Base-by-base conservation (phyloP, 148 eudicot genomes). In the Diospyros kaki region DNA sequence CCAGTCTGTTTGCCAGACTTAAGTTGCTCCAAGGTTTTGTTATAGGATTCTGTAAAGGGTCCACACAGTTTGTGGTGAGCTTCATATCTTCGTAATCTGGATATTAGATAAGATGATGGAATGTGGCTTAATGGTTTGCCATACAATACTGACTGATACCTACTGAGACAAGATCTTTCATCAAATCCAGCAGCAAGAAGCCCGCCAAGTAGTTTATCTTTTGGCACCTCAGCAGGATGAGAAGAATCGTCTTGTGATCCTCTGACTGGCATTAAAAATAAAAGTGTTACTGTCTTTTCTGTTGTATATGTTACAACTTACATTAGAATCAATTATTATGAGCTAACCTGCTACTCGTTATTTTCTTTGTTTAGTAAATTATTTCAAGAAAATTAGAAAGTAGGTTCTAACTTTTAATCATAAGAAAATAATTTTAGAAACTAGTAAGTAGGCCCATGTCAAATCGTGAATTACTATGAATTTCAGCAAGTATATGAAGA, bases 21-120 rank as follows among this genome's bases (percentile, higher is more conserved):
- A 9, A 89, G 94, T 54, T 77, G 76, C 18, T 73, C 78, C 59
- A 93, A 59, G 45, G 94, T 85, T 72, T 81, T 86, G 65, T 84
- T 85, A 85, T 92, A 95, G 8, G 84, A 77, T 52, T 81, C 81
- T 5, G 99, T 90, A 69, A 86, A 77, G 13, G 99, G 99, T n/a
- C 97, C 96, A 79, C 99, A 95, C 15, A 78, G 90, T 78, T 80
- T 87, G 69, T 90, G 98, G 41, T 83, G 90, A 13, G 90, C 87
- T 89, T 95, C 99, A 62, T 95, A 95, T 48, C 80, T 88, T 18
- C 99, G 86, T 66, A 95, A 74, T 81, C 82, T 89, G 52, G 97
- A 89, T 39, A 95, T 84, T 73, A 95, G 94, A 81, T 93, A 81
- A 44, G 87, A 59, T 50, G 95, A 86, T 66, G 95, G 95, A 48